These are phyloP conservation scores for Nigrospora oryzae DNA, from an alignment of 2,329 filamentous ascomycete species.

Conservation along the genomic window DNA sequence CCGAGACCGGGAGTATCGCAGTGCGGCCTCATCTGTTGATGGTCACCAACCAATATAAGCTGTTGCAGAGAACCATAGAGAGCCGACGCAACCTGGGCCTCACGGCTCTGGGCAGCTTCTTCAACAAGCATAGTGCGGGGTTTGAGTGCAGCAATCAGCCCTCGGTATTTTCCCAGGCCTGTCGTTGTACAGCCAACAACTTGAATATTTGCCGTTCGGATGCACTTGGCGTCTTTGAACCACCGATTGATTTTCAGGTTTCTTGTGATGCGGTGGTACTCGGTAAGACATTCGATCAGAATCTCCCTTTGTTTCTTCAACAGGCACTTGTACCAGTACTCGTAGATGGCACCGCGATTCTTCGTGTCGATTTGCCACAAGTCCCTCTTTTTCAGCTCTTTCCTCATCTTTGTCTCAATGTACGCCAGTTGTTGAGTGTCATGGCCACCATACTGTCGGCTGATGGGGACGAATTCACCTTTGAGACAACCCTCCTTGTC, in stretches of 20 bases:
- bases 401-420: slow-evolving; percentile 21
- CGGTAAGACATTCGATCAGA: slow-evolving; percentile 39
- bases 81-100: slow-evolving; percentile 48
- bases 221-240: slow-evolving; percentile 42
- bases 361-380: slow-evolving; percentile 50
- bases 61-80: slow-evolving; percentile 43
- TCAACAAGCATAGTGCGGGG: slow-evolving; percentile 68
- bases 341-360: slow-evolving; percentile 58
- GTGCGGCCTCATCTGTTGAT: slow-evolving; percentile 67
- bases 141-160: slow-evolving; percentile 54
- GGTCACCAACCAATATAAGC: slow-evolving; percentile 61
- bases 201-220: slow-evolving; percentile 28
- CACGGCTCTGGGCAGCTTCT: slow-evolving; percentile 70
- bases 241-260: slow-evolving; percentile 49
- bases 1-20: slow-evolving; percentile 55
- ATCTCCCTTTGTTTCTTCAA: slow-evolving; percentile 35
- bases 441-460: slow-evolving; percentile 28
- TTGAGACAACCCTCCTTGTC: slow-evolving; percentile 30
- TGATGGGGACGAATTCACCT: slow-evolving; percentile 33
- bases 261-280: slow-evolving; percentile 40
- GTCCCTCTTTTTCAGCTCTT: slow-evolving; percentile 32
- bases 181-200: slow-evolving; percentile 68
- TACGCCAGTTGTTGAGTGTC: slow-evolving; percentile 14
- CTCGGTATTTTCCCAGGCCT: slow-evolving; percentile 71
- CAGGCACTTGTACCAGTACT: slow-evolving; percentile 47